These are phyloP conservation scores for Penicillium turbatum DNA, from an alignment of 495 filamentous ascomycete genomes.

Conservation along the genomic window DNA sequence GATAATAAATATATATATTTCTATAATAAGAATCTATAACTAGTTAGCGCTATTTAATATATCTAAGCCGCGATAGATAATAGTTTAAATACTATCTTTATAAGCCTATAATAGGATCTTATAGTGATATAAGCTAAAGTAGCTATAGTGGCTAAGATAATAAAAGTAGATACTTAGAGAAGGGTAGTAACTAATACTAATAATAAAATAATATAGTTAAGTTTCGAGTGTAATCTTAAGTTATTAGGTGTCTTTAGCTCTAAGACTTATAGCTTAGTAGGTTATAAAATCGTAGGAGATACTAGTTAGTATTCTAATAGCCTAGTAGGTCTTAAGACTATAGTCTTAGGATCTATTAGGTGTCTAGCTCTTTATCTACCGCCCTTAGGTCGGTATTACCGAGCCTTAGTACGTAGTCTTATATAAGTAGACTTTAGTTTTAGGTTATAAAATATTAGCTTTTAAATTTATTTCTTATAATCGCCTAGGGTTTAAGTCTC, in stretches of 20 bases:
- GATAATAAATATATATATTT: background rate
- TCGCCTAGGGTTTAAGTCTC: background rate
- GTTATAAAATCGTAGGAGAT: too few relatives aligned
- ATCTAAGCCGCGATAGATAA: conserved; percentile 4
- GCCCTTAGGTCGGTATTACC: background rate
- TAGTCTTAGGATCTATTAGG: conserved; percentile 2
- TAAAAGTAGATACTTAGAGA: too few relatives aligned
- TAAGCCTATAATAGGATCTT: too few relatives aligned
- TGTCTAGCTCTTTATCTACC: conserved; percentile 4
- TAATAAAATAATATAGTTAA: too few relatives aligned
- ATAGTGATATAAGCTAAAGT: too few relatives aligned
- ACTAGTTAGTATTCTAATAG: too few relatives aligned
- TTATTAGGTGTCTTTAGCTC: too few relatives aligned
- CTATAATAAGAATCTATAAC: background rate
- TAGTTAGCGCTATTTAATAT: background rate
- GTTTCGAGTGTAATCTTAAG: too few relatives aligned
- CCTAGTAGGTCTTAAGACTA: too few relatives aligned
- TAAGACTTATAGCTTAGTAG: too few relatives aligned
- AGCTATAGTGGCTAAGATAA: too few relatives aligned
- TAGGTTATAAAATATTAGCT: background rate
- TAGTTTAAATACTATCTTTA: conserved; percentile 1
- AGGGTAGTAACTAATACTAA: too few relatives aligned
- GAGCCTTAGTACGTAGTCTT: background rate
- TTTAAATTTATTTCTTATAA: background rate
- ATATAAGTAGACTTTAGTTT: conserved; percentile 1